Base-by-base conservation (phyloP, 2,329 filamentous ascomycete genomes). In the Diaporthe humulicola region DNA sequence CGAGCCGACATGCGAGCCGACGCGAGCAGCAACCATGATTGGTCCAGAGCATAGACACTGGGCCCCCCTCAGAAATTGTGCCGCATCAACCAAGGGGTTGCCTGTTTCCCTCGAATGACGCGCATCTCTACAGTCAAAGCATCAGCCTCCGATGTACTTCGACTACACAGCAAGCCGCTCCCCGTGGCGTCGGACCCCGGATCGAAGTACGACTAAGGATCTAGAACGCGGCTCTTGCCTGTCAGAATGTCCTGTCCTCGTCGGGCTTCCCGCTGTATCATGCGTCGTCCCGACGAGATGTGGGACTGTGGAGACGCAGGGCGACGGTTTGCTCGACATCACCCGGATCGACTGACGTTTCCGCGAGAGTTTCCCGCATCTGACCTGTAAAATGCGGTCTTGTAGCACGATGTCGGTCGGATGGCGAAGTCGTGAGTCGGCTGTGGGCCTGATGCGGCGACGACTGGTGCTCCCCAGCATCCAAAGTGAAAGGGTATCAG, bases 1-100 rank as follows among this genome's bases (percentile, higher is more conserved):
- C 64, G 64, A 67, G 14, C 45, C 64, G 64, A 67, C 45, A 52
- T 50, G 45, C 64, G 64, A 67, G 64, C 64, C 64, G 64, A 67
- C 45, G 45, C 64, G 64, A 67, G 22, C 12, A 28, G 30, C 22
- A 52, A 19, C 22, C 3, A 25, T 67, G 45, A 67, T 67, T 67
- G 30, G 64, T n/a, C 22, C 19, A 30, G 28, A 52, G 19, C 42
- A n/a, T 25, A 7, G 19, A 45, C 19, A 67, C 42, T 3, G 22
- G 30, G n/a, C 61, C 42, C 42, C 50, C 42, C 61, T 66, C 40
- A 50, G 12, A 50, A 36, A 19, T 4, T 36, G 61, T 25, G 38
- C 61, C 17, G 5, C 19, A n/a, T 25, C 61, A 50, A 38, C 9
- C 61, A 67, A 67, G 45, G 61, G 61, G 22, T 10, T 50, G 61